Conservation (phyloP, 306 rosid species). For the Malus fusca region DNA sequence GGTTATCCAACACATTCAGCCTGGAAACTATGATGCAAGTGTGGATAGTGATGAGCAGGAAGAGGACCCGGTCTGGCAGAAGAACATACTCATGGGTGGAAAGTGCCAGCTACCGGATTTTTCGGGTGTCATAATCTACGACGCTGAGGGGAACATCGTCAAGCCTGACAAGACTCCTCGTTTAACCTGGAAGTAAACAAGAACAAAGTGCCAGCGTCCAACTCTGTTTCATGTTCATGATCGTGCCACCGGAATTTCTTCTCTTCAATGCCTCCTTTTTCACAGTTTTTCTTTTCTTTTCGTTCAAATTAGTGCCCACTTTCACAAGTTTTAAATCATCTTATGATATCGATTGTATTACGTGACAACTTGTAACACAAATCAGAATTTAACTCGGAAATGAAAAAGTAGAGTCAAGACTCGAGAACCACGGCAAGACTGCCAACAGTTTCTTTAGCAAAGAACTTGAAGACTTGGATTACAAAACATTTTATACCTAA, state of each 20-base stretch:
- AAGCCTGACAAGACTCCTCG: conserved; percentile 41
- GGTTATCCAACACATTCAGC: conserved; percentile 13
- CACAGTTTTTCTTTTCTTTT: not conserved
- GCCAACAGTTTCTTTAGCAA: too few species aligned
- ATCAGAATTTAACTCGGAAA: too few species aligned
- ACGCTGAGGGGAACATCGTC: conserved; percentile 49
- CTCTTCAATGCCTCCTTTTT: too few species aligned
- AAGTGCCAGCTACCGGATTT: conserved; percentile 87
- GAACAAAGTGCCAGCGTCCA: not conserved
- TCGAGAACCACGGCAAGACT: too few species aligned
- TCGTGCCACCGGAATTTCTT: not conserved
- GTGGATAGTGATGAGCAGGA: conserved; percentile 17
- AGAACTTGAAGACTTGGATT: too few species aligned
- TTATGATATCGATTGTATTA: not conserved
- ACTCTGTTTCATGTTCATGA: not conserved
- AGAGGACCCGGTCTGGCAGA: conserved; percentile 65
- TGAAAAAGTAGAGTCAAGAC: too few species aligned
- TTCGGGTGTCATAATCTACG: conserved; percentile 83
- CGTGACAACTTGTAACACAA: not conserved
- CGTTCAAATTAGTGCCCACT: not conserved
- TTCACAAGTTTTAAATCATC: not conserved
- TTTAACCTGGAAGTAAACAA: conserved; percentile 53
- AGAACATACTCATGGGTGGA: conserved; percentile 90
- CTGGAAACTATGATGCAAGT: not conserved
- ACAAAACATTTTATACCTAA: not conserved